Base-by-base conservation (phyloP, 345 rosid species). In the Bruguiera parviflora region DNA sequence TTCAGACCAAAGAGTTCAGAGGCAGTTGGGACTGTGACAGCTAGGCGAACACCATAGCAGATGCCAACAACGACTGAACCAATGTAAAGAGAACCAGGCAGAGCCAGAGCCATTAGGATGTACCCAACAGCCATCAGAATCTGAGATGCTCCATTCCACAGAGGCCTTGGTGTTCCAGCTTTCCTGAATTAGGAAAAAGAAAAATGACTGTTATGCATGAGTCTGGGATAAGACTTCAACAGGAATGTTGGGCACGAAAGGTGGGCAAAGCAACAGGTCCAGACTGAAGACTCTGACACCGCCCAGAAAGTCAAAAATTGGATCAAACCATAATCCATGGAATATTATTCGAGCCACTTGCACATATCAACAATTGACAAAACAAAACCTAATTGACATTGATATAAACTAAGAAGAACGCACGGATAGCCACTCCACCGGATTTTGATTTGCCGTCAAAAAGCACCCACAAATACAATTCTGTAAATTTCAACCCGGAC, bases 1-100 rank as follows among this genome's bases (percentile, higher is more conserved):
- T 89, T 94, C 37, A 94, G 95, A 56, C 99, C 99, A 46, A 94
- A 94, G 46, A 94, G 92, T 77, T 94, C 99, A 0, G 98, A 94
- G 29, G 99, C 96, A 2, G 90, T 79, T 0, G 97, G 96, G 56
- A 94, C 97, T 0, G 97, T 87, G 64, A 94, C 75, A 11, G 99
- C 96, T 37, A 89, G 82, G 29, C 99, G 99, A 24, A 91, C 87
- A 37, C 98, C 98, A 7, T 91, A 94, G 71, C 98, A 94, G 35
- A 91, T 75, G 19, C 98, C 98, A 4, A 91, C 96, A 25, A 94
- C 73, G 21, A 89, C 73, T 8, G 98, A 91, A 65, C 97, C 98
- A 6, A 91, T 73, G 80, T 94, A 91, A 0, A 94, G 87, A 20
- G 89, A 89, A 46, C 90, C 92, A 0, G 97, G 92, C 67, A 91